phyloP scores from a whole-genome alignment of 1,284 basidiomycete species.

The Thelephora terrestris region DNA sequence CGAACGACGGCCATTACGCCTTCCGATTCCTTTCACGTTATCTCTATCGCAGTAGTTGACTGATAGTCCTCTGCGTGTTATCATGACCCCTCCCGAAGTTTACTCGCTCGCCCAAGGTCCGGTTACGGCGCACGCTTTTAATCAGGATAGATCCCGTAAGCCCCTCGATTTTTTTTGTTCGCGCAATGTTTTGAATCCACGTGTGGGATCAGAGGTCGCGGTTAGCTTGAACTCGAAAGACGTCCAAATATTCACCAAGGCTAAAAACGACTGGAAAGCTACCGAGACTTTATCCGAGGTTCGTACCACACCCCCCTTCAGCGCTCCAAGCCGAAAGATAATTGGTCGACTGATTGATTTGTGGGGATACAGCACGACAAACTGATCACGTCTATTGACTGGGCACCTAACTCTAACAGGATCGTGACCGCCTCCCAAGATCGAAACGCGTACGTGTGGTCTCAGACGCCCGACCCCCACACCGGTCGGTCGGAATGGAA shows the following conservation, averaged over 20 bases:
- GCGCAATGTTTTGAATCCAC: no score
- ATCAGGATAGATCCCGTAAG: constrained; percentile 79
- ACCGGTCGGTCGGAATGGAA: constrained; percentile 78
- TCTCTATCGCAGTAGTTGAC: constrained; percentile 54
- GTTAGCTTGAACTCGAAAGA: constrained; percentile 89
- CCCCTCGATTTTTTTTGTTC: constrained; percentile 10
- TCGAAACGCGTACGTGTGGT: constrained; percentile 98
- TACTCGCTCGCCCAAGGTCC: constrained; percentile 68
- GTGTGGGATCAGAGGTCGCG: constrained; percentile 63
- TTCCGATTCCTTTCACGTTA: background rate
- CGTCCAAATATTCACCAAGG: constrained; percentile 71
- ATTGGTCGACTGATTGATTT: background rate
- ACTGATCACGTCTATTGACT: constrained; percentile 95
- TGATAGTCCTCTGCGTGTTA: constrained; percentile 62
- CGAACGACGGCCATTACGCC: no score
- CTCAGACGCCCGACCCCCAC: constrained; percentile 62
- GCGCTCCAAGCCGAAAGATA: background rate
- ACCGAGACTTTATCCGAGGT: constrained; percentile 85
- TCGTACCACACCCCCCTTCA: constrained; percentile 13
- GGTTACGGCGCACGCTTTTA: constrained; percentile 89
- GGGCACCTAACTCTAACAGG: constrained; percentile 93
- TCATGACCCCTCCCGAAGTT: constrained; percentile 70
- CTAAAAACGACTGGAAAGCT: constrained; percentile 65
- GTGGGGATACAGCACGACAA: constrained; percentile 79
- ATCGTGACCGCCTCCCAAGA: constrained; percentile 99